Evolutionary conservation across 768 basidiomycete genomes (phyloP).

Genomic region (Baorangia bicolor): DNA sequence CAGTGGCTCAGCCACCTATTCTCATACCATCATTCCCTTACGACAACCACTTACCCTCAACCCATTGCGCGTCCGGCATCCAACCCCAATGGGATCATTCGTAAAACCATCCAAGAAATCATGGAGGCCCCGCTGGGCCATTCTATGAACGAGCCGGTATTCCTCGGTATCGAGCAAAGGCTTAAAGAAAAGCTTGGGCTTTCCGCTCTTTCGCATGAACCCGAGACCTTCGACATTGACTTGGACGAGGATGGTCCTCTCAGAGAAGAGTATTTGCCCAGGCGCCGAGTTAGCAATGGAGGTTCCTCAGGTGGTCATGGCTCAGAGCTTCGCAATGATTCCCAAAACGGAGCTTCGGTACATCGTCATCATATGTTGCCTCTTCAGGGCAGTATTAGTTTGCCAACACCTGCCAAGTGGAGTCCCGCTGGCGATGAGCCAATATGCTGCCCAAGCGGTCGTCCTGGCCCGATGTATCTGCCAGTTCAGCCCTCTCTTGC

Average conservation of each 20-base stretch:
- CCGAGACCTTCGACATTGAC: conserved; percentile 67
- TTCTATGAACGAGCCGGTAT: conserved; percentile 53
- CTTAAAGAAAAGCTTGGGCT: conserved; percentile 51
- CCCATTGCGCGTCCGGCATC: conserved; percentile 77
- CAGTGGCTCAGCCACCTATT: conserved; percentile 68
- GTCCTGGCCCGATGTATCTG: conserved; percentile 57
- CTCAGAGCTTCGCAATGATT: not conserved
- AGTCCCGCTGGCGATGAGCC: conserved; percentile 80
- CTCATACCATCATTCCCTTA: conserved; percentile 62
- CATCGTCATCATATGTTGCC: conserved; percentile 10
- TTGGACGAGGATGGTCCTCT: conserved; percentile 82
- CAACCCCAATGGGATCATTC: conserved; percentile 68
- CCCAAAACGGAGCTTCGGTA: not conserved
- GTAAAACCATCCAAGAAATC: conserved; percentile 68
- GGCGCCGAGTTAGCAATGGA: conserved; percentile 45
- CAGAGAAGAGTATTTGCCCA: conserved; percentile 77
- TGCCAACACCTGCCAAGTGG: conserved; percentile 81
- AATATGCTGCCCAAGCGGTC: conserved; percentile 53
- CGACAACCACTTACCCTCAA: conserved; percentile 60
- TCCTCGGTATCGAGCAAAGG: conserved; percentile 69
- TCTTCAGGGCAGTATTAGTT: conserved; percentile 28
- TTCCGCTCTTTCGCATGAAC: conserved; percentile 38
- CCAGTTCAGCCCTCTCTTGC: conserved; percentile 57
- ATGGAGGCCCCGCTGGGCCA: conserved; percentile 46
- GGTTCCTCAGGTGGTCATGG: conserved; percentile 1